Conservation (phyloP, 2,329 filamentous ascomycete genomes). For the Talaromyces sp. region DNA sequence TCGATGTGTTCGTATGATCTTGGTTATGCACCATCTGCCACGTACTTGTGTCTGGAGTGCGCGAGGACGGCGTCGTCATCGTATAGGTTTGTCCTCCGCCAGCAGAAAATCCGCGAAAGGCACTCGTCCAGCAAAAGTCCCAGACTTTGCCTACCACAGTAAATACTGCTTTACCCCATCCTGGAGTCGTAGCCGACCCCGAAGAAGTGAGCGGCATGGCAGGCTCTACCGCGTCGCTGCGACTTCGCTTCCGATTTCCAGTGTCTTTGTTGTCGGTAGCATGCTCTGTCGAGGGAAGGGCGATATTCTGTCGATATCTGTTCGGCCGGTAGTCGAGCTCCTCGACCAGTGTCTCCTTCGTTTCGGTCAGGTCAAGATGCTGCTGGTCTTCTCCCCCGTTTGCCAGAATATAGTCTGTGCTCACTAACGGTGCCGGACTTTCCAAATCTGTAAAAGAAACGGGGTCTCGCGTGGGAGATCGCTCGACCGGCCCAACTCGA, state of each 20-base stretch:
- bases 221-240: conserved; percentile 9
- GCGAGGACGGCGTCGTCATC: conserved; percentile 51
- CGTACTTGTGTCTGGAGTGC: conserved; percentile 17
- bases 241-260: conserved; percentile 13
- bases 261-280: conserved; percentile 27
- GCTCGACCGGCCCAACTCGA: conserved; percentile 19
- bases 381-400: conserved; percentile 14
- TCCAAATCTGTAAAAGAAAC: conserved; percentile 15
- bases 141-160: conserved; percentile 61
- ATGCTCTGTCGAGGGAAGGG: conserved; percentile 20
- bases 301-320: conserved; percentile 29
- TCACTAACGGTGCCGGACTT: conserved; percentile 33
- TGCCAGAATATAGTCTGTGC: conserved; percentile 33
- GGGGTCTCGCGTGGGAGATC: conserved; percentile 18
- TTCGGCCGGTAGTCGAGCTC: conserved; percentile 39
- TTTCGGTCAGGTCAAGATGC: conserved; percentile 15
- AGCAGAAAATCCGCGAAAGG: conserved; percentile 80
- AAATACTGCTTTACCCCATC: conserved; percentile 38
- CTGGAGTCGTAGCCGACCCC: conserved; percentile 11
- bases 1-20: conserved; percentile 19
- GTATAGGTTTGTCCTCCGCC: conserved; percentile 62
- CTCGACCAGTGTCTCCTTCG: conserved; percentile 15
- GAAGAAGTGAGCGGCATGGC: conserved; percentile 12
- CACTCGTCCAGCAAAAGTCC: conserved; percentile 67
- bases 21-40: conserved; percentile 25